phyloP scores from a whole-genome alignment of 2,329 filamentous ascomycete species.

The Hypoxylon sp. region DNA sequence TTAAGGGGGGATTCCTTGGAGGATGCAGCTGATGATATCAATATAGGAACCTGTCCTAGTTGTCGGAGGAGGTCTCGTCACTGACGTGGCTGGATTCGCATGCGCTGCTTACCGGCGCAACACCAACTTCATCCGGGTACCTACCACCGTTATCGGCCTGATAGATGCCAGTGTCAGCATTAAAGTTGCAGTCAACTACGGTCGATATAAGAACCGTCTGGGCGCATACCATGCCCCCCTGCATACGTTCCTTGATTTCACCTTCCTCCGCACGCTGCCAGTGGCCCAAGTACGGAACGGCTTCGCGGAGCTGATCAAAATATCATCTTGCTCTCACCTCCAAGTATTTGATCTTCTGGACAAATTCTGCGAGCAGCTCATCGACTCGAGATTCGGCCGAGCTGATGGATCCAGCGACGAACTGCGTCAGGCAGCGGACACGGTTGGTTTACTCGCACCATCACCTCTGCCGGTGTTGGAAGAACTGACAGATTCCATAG shows the following conservation, averaged over 20 bases:
- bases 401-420: constrained; percentile 62
- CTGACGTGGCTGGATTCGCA: constrained; percentile 77
- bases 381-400: constrained; percentile 70
- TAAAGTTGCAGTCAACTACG: constrained; percentile 81
- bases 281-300: constrained; percentile 75
- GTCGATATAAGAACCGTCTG: constrained; percentile 77
- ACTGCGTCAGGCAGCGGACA: constrained; percentile 66
- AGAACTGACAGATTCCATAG: constrained; percentile 35
- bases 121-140: constrained; percentile 77
- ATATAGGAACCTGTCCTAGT: constrained; percentile 73
- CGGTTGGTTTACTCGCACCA: constrained; percentile 30
- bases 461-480: no score
- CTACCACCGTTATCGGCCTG: constrained; percentile 77
- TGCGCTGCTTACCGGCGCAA: constrained; percentile 76
- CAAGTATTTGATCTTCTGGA: constrained; percentile 73
- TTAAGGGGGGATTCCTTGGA: no score
- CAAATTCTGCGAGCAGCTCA: constrained; percentile 73
- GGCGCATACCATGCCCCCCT: constrained; percentile 76
- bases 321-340: constrained; percentile 73
- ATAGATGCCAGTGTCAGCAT: constrained; percentile 80
- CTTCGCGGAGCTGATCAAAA: constrained; percentile 79
- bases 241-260: constrained; percentile 77
- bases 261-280: constrained; percentile 73
- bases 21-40: no score
- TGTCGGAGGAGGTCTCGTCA: constrained; percentile 74